Evolutionary conservation across 139 green algal genomes (phyloP), one percentile per base, ranked within the genome.

Genomic region (Chlamydomonas incerta): DNA sequence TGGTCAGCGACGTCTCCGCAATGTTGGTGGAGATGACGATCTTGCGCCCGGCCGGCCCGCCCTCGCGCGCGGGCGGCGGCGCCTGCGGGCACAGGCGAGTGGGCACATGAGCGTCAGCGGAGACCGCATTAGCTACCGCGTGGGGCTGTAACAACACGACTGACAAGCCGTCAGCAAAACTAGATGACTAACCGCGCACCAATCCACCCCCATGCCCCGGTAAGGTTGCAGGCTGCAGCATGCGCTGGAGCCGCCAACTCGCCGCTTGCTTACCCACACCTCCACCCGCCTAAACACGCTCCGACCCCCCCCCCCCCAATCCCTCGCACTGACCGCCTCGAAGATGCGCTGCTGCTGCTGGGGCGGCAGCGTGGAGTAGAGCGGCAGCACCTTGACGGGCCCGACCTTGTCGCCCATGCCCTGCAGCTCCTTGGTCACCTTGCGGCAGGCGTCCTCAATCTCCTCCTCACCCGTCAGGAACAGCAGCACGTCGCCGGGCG

Each of bases 381-480:
- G 91, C 8, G 98, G 98, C 69, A 98, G 92, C 60, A 99, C 96
- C 90, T 98, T 99, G 75, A 98, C 81, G 3, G 94, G 95, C 2
- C 98, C 98, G 62, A 89, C 88, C 81, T 91, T 90, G 60, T 93
- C 87, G 23, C 89, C 89, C 84, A 93, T 92, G 72, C 91, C 87
- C 74, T 84, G 14, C 24, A 92, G 72, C 91, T 99, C 97, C 85
- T 96, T 94, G 55, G 37, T 89, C 37, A 99, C 96, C 88, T 98
- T 98, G 47, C 93, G 91, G 94, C 97, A 99, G 2, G 98, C 98
- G 75, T 99, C 98, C 92, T 99, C 98, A 80, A 99, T 99, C 91
- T 99, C 98, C 92, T 99, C 98, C 88, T 99, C 98, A 31, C 98
- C 98, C 31, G 98, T 99, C 41, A 99, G 92, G 90, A 99, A 99